Evolutionary conservation across 176 grass and related monocot species (phyloP).

Genomic region (Alopecurus myosuroides): DNA sequence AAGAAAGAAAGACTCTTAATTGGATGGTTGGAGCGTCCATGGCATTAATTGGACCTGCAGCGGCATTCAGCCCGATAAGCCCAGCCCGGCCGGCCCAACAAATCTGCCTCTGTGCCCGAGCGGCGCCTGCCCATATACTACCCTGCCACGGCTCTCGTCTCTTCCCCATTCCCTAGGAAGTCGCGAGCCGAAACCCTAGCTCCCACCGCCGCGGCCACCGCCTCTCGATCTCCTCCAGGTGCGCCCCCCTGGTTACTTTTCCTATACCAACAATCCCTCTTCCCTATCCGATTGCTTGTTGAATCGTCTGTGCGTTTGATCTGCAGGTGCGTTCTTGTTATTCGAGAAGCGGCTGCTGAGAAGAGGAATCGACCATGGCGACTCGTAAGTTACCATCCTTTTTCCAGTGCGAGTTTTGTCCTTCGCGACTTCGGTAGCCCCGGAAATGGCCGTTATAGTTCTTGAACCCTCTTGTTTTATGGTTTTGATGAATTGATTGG

Average conservation of each 20-base stretch:
- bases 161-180: too few species aligned
- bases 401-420: background rate
- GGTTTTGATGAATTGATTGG: background rate
- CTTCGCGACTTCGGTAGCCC: background rate
- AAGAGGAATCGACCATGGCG: conserved; percentile 39
- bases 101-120: background rate
- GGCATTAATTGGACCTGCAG: background rate
- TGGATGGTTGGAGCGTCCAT: too few species aligned
- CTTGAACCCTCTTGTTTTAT: background rate
- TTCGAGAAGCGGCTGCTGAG: background rate
- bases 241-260: background rate
- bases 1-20: too few species aligned
- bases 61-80: background rate
- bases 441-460: background rate
- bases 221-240: background rate
- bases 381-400: conserved; percentile 18
- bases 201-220: background rate
- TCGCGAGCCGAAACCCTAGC: too few species aligned
- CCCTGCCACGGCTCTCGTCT: background rate
- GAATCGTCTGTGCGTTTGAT: conserved; percentile 22
- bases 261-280: background rate
- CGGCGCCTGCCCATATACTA: conserved; percentile 7
- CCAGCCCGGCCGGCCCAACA: background rate
- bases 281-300: background rate
- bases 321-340: conserved; percentile 20